phyloP scores from a whole-genome alignment of 2,329 filamentous ascomycete species.

The Venturia carpophila region DNA sequence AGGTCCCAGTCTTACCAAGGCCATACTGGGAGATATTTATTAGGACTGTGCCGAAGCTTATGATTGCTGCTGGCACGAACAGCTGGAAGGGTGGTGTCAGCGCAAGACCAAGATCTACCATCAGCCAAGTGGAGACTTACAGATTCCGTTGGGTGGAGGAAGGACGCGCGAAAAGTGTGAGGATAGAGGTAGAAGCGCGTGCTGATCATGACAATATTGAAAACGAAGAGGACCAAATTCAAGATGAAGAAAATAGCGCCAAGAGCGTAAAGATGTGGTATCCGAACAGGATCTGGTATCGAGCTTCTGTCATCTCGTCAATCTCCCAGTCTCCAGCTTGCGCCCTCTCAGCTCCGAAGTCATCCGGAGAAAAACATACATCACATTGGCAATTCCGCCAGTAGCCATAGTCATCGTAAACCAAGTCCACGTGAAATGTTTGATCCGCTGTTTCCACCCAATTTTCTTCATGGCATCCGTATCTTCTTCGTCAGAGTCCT shows the following conservation, averaged over 20 bases:
- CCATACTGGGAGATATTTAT: constrained; percentile 73
- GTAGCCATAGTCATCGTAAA: constrained; percentile 64
- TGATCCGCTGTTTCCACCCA: constrained; percentile 47
- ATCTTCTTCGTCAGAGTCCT: not conserved
- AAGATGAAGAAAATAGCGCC: constrained; percentile 42
- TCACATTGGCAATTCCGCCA: constrained; percentile 52
- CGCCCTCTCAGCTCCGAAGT: not conserved
- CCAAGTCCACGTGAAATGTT: constrained; percentile 68
- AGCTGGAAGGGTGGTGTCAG: constrained; percentile 20
- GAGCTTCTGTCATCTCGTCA: not conserved
- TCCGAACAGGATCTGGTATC: constrained; percentile 22
- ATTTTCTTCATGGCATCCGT: constrained; percentile 22
- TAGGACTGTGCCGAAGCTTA: constrained; percentile 37
- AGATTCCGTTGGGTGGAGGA: constrained; percentile 69
- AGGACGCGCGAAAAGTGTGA: constrained; percentile 61
- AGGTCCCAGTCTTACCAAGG: constrained; percentile 45
- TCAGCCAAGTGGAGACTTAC: constrained; percentile 31
- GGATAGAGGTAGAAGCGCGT: constrained; percentile 63
- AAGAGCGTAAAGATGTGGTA: constrained; percentile 39
- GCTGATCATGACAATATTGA: constrained; percentile 60
- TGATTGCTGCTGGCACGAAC: constrained; percentile 24
- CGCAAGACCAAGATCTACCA: too few relatives aligned
- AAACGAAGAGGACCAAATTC: constrained; percentile 55
- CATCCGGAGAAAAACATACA: constrained; percentile 44
- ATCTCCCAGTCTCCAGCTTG: not conserved